phyloP scores from a whole-genome alignment of 2,329 filamentous ascomycete genomes.

The Penicillium sclerotigenum region DNA sequence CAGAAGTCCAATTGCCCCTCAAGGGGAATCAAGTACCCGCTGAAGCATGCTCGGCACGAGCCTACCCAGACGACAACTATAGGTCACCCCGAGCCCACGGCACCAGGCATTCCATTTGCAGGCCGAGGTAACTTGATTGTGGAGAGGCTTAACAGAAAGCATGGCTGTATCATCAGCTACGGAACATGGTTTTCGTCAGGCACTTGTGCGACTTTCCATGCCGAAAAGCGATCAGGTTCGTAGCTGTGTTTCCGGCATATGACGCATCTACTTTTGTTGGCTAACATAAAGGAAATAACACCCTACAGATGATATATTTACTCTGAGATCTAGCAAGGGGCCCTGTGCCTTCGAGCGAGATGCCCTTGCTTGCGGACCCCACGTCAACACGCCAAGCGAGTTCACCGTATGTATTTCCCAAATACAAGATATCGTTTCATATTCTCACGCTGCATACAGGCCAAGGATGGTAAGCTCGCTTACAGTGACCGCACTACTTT shows the following conservation, averaged over 20 bases:
- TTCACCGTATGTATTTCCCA: constrained; percentile 30
- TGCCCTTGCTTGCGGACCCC: constrained; percentile 53
- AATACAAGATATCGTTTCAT: not conserved
- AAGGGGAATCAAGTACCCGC: constrained; percentile 62
- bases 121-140: constrained; percentile 62
- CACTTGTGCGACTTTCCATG: constrained; percentile 60
- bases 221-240: constrained; percentile 31
- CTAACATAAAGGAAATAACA: not conserved
- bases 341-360: constrained; percentile 55
- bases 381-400: constrained; percentile 26
- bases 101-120: constrained; percentile 46
- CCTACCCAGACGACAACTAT: constrained; percentile 38
- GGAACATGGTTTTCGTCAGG: constrained; percentile 67
- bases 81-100: constrained; percentile 29
- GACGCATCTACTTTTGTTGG: not conserved
- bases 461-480: constrained; percentile 32
- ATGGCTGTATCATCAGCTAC: constrained; percentile 64
- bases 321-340: constrained; percentile 58
- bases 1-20: constrained; percentile 61
- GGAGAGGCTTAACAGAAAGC: constrained; percentile 28
- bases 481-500: constrained; percentile 38
- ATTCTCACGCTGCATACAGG: constrained; percentile 17
- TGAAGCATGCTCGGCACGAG: constrained; percentile 50
- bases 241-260: not conserved
- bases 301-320: constrained; percentile 43